Evolutionary conservation across 148 eudicot species (phyloP).

Genomic region (Bassia scoparia): DNA sequence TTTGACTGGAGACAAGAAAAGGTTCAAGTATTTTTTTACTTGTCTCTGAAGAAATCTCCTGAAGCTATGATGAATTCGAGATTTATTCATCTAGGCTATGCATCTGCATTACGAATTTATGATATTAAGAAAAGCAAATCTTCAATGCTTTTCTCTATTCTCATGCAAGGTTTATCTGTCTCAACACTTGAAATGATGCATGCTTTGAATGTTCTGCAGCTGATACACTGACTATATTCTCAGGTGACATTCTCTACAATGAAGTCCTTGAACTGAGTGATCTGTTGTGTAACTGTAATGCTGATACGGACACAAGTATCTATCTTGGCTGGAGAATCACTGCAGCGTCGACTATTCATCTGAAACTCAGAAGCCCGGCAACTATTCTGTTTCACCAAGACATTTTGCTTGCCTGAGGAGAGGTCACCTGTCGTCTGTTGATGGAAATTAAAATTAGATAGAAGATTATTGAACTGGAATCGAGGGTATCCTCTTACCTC

Average conservation of each 20-base stretch:
- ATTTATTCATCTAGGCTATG: background rate
- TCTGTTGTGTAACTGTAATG: background rate
- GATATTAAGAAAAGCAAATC: background rate
- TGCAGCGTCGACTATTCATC: background rate
- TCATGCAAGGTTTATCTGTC: background rate
- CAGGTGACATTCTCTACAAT: constrained; percentile 13
- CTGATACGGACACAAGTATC: background rate
- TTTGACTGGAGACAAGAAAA: background rate
- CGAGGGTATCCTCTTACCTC: background rate
- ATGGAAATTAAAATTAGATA: background rate
- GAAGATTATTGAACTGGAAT: background rate
- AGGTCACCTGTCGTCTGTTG: background rate
- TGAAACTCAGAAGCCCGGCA: background rate
- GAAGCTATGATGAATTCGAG: background rate
- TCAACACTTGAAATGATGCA: background rate
- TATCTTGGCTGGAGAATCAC: background rate
- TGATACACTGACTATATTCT: background rate
- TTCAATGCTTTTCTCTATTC: background rate
- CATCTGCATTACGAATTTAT: background rate
- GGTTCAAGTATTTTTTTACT: background rate
- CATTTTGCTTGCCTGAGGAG: background rate
- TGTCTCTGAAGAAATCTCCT: background rate
- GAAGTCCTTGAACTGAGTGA: background rate
- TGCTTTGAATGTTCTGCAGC: background rate
- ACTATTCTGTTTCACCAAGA: background rate